phyloP scores from a whole-genome alignment of 805 yeast genomes.

The Kodamaea neixiangensis region DNA sequence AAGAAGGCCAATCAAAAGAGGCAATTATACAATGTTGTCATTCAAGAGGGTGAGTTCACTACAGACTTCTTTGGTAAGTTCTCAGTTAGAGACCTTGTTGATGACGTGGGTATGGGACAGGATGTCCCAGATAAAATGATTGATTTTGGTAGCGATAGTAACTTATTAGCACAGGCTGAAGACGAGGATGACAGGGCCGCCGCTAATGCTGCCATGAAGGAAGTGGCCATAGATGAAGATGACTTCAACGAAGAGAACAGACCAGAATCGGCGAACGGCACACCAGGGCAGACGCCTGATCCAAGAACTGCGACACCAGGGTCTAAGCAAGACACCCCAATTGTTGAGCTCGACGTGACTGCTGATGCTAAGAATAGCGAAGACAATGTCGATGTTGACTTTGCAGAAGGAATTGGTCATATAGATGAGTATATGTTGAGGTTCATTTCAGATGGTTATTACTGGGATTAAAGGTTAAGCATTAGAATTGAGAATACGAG shows the following conservation, averaged over 20 bases:
- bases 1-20: constrained; percentile 93
- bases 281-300: constrained; percentile 31
- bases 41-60: constrained; percentile 97
- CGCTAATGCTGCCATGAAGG: constrained; percentile 85
- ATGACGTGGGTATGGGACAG: constrained; percentile 49
- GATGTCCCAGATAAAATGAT: constrained; percentile 45
- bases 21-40: constrained; percentile 89
- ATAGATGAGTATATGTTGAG: constrained; percentile 96
- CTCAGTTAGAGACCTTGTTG: constrained; percentile 82
- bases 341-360: constrained; percentile 10
- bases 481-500: not conserved
- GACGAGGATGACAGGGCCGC: constrained; percentile 91
- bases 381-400: constrained; percentile 41
- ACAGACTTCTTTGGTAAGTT: constrained; percentile 92
- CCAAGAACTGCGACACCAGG: constrained; percentile 15
- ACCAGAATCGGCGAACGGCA: constrained; percentile 21
- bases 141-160: constrained; percentile 34
- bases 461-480: constrained; percentile 22
- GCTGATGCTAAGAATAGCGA: constrained; percentile 12
- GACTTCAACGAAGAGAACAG: constrained; percentile 66
- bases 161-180: constrained; percentile 85
- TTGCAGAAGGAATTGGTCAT: constrained; percentile 70
- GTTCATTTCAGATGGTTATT: constrained; percentile 81
- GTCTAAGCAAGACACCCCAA: constrained; percentile 14
- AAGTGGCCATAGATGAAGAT: constrained; percentile 78